phyloP scores from a whole-genome alignment of 352 stramenopile genomes.

The Globisporangium rhizosaccharum region DNA sequence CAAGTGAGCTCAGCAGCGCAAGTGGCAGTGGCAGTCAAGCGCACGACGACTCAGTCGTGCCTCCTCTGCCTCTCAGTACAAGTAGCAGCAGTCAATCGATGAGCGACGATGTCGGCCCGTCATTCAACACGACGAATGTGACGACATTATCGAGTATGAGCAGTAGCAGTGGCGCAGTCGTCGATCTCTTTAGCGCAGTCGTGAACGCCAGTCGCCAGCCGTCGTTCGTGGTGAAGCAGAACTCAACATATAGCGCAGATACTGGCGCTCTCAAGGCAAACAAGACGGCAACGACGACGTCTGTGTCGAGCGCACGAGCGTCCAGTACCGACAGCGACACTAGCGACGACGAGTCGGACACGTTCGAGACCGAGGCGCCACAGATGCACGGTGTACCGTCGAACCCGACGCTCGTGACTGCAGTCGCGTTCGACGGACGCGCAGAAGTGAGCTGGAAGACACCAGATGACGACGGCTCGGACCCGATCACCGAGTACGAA shows the following conservation, averaged over 20 bases:
- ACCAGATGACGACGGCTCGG: slow-evolving; percentile 56
- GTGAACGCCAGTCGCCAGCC: slow-evolving; percentile 7
- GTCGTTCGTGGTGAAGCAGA: neutral
- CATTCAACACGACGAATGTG: neutral
- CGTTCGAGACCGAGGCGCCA: neutral
- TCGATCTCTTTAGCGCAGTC: neutral
- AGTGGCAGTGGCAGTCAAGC: too few relatives aligned
- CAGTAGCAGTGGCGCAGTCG: neutral
- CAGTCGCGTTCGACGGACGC: slow-evolving; percentile 42
- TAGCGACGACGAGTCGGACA: neutral
- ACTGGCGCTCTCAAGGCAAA: neutral
- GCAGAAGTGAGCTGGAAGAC: slow-evolving; percentile 58
- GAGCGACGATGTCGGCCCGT: too few relatives aligned
- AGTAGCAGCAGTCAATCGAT: too few relatives aligned
- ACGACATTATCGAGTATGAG: neutral
- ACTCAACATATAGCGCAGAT: neutral
- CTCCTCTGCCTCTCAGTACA: too few relatives aligned
- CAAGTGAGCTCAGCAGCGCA: too few relatives aligned
- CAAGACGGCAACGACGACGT: neutral
- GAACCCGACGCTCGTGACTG: slow-evolving; percentile 52
- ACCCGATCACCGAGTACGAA: slow-evolving; percentile 56
- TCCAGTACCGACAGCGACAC: neutral
- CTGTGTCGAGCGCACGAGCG: neutral
- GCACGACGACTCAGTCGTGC: too few relatives aligned
- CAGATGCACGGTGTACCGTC: slow-evolving; percentile 57